phyloP scores from a whole-genome alignment of 805 yeast genomes.

The Myxozyma mucilagina region DNA sequence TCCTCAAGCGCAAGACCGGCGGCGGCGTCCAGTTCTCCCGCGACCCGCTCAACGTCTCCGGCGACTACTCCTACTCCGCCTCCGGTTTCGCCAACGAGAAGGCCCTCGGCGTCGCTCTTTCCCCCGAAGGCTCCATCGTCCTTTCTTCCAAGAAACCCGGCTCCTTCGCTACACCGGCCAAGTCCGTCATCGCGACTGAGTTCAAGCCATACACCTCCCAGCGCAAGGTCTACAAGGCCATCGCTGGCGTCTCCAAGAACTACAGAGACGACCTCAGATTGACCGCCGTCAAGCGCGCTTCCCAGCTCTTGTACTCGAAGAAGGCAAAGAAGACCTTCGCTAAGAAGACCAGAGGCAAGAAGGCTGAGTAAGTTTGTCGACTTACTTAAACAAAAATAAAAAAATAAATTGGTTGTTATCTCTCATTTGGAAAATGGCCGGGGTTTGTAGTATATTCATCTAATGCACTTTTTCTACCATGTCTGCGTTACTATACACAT shows the following conservation, averaged over 20 bases:
- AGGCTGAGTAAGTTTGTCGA: constrained; percentile 17
- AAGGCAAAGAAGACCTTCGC: constrained; percentile 44
- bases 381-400: neutral
- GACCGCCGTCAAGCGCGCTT: constrained; percentile 52
- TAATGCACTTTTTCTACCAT: too few species aligned
- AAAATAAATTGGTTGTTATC: too few species aligned
- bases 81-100: constrained; percentile 53
- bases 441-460: neutral
- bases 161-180: constrained; percentile 51
- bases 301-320: constrained; percentile 46
- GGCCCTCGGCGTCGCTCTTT: constrained; percentile 49
- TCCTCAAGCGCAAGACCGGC: constrained; percentile 48
- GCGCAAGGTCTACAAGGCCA: constrained; percentile 49
- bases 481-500: too few species aligned
- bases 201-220: constrained; percentile 49
- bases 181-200: constrained; percentile 42
- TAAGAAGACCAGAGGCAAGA: constrained; percentile 31
- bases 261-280: constrained; percentile 51
- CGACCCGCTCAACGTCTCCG: constrained; percentile 54
- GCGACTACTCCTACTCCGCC: constrained; percentile 49
- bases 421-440: neutral
- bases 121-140: constrained; percentile 44
- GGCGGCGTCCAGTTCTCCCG: constrained; percentile 48
- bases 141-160: constrained; percentile 46
- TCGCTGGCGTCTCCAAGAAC: constrained; percentile 48